phyloP scores from a whole-genome alignment of 2,329 filamentous ascomycete species.

The Verticillium klebahnii region DNA sequence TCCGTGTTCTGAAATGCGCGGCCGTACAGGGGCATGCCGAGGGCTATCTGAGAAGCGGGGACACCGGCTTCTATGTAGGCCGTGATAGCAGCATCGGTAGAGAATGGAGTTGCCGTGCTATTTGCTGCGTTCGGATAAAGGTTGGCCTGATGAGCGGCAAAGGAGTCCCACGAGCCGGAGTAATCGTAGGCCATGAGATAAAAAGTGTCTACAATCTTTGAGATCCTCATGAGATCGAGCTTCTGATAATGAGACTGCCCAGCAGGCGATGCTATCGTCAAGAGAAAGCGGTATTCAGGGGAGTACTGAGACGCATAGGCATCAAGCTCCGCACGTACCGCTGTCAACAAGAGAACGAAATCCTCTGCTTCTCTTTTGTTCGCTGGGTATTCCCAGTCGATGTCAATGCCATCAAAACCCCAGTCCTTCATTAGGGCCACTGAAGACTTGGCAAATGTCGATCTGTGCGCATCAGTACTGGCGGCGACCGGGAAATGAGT shows the following conservation, averaged over 20 bases:
- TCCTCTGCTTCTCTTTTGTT: conserved; percentile 45
- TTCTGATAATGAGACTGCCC: conserved; percentile 58
- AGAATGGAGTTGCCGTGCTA: conserved; percentile 70
- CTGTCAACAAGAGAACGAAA: conserved; percentile 53
- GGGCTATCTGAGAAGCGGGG: conserved; percentile 65
- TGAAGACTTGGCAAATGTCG: conserved; percentile 67
- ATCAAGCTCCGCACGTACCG: conserved; percentile 55
- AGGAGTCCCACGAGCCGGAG: conserved; percentile 73
- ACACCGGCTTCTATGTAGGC: conserved; percentile 68
- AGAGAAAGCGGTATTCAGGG: conserved; percentile 51
- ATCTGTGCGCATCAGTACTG: conserved; percentile 64
- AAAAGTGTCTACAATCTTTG: conserved; percentile 48
- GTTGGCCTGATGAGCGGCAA: conserved; percentile 76
- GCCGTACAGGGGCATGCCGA: conserved; percentile 92
- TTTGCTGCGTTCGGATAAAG: conserved; percentile 55
- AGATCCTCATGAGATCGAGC: conserved; percentile 45
- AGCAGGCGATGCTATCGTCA: conserved; percentile 61
- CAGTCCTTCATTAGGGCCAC: conserved; percentile 73
- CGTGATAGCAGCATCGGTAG: conserved; percentile 63
- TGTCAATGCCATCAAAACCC: conserved; percentile 68
- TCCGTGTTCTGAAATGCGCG: conserved; percentile 77
- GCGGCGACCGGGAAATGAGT: conserved; percentile 73
- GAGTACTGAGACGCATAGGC: conserved; percentile 42
- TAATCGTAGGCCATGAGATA: conserved; percentile 86
- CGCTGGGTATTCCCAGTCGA: conserved; percentile 63